Conservation (phyloP, 2,329 filamentous ascomycete species). For the Dendrostoma leiphaemia region DNA sequence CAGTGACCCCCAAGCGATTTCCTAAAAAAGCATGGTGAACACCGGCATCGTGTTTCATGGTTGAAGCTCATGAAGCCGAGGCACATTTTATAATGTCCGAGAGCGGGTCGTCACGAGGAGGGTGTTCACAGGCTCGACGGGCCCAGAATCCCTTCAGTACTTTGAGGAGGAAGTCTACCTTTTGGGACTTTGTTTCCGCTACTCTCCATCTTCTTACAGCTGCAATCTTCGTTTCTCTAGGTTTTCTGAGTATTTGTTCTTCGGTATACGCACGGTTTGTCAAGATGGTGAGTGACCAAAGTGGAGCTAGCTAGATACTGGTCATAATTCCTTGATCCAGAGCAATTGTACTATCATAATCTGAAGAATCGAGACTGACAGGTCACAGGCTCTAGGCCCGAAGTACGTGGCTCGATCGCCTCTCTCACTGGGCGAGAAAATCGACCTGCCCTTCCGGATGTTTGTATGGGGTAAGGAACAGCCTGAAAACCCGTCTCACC, state of each 20-base stretch:
- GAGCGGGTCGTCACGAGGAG: no score
- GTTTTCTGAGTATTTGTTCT: no score
- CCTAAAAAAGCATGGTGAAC: background rate
- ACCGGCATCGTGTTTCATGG: background rate
- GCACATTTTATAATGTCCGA: slow-evolving; percentile 2
- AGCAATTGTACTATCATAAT: no score
- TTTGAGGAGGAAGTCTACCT: background rate
- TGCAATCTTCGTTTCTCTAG: no score
- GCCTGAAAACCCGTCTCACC: no score
- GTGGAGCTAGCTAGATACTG: background rate
- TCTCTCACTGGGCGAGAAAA: background rate
- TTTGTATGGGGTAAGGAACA: slow-evolving; percentile 10
- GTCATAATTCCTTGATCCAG: no score
- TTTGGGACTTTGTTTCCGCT: no score
- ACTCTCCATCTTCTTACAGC: no score
- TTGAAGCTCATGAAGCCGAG: slow-evolving; percentile 5
- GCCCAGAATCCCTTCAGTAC: no score
- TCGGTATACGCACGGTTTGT: background rate
- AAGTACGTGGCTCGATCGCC: background rate
- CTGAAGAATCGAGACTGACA: background rate
- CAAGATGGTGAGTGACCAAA: slow-evolving; percentile 2
- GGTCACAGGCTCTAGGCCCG: background rate
- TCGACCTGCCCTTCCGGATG: slow-evolving; percentile 1
- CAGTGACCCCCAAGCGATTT: no score
- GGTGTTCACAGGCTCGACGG: no score